Conservation (phyloP, 495 filamentous ascomycete species). For the Glarea lozoyensis region DNA sequence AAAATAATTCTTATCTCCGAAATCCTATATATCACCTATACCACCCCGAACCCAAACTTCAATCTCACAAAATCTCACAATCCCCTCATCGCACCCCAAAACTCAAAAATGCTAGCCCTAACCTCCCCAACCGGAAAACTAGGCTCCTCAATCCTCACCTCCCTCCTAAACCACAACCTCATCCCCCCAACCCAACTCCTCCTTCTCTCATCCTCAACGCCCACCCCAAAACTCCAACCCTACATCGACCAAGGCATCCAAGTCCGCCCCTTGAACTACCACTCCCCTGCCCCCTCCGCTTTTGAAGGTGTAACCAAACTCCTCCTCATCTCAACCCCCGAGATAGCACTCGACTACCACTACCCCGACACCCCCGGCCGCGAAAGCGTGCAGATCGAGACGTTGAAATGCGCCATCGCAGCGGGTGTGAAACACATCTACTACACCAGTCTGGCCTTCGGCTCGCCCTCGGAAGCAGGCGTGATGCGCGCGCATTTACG, state of each 20-base stretch:
- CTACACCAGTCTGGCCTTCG: slow-evolving; percentile 60
- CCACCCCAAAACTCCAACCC: slow-evolving; percentile 17
- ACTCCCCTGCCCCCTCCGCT: slow-evolving; percentile 22
- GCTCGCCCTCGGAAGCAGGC: slow-evolving; percentile 28
- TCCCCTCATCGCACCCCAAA: too few relatives aligned
- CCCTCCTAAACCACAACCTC: slow-evolving; percentile 28
- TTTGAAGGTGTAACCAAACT: slow-evolving; percentile 34
- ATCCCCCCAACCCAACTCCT: slow-evolving; percentile 26
- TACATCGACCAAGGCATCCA: slow-evolving; percentile 21
- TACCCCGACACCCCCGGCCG: slow-evolving; percentile 25
- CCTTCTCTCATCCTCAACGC: slow-evolving; percentile 27
- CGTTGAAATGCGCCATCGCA: slow-evolving; percentile 47
- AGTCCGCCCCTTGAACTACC: slow-evolving; percentile 35
- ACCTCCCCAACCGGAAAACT: slow-evolving; percentile 36
- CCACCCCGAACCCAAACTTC: too few relatives aligned
- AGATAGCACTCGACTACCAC: slow-evolving; percentile 18
- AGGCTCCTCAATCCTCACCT: slow-evolving; percentile 30
- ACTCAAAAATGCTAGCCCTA: slow-evolving; percentile 29
- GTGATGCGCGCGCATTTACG: slow-evolving; percentile 64
- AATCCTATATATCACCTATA: too few relatives aligned
- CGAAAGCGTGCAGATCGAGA: slow-evolving; percentile 38
- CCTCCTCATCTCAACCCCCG: slow-evolving; percentile 42
- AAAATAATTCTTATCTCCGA: too few relatives aligned
- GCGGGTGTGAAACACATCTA: slow-evolving; percentile 54
- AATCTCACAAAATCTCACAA: too few relatives aligned